Evolutionary conservation across 129 eudicot species (phyloP), one percentile per base, ranked within the genome.

Genomic region (Glebionis coronaria): DNA sequence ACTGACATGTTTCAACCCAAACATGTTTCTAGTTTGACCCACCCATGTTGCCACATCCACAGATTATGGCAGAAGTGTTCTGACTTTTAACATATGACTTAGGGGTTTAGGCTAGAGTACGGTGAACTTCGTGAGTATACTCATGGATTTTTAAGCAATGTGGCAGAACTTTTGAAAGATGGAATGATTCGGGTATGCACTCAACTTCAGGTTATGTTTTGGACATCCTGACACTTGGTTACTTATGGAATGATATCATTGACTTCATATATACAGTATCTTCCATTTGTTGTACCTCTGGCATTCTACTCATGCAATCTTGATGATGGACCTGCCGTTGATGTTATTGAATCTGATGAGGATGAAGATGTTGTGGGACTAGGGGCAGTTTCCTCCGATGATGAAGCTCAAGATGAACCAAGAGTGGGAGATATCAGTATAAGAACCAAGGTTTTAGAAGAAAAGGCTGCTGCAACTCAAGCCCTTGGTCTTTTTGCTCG

Each of bases 381-480:
- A 68, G 93, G 81, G 38, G 93, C 81, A 54, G 92, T 93, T 46
- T 93, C 99, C 70, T 93, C 99, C 64, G 99, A 93, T 77, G 97
- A 93, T 79, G 99, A 93, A 89, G 90, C 93, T 64, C 92, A 81
- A 70, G 92, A 89, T 78, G 99, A 93, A 73, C 97, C 90, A 0
- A 86, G 88, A 68, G 85, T 86, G 42, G 85, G 92, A 8, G 84
- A 89, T 73, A 83, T 93, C 63, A 93, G 95, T 68, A 79, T 93
- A 16, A 80, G 90, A 86, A 93, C 93, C 9, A 88, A 86, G 47
- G 97, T 93, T 62, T 82, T 89, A 78, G 99, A 93, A 81, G 99
- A 93, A 81, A 93, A 93, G 72, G 97, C 99, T 73, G 92, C 97
- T 61, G 97, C 99, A 44, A 88, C 87, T 56, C 99, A 93, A 82